Base-by-base conservation (phyloP, 2,329 filamentous ascomycete species). In the Neofusicoccum umdonicola region DNA sequence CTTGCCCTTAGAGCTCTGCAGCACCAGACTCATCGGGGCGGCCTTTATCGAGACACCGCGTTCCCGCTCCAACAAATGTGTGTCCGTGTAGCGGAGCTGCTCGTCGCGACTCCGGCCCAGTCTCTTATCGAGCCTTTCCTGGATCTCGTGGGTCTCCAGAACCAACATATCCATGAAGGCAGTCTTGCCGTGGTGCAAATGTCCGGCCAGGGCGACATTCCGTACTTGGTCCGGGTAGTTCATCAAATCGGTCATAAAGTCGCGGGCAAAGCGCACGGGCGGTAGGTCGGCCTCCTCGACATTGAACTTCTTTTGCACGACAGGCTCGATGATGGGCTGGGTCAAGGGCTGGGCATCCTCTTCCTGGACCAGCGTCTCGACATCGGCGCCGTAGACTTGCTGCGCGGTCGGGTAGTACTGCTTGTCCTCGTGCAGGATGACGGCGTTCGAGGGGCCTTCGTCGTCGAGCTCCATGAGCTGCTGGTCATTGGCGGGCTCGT, bases 381-480 rank as follows among this genome's bases (percentile, higher is more conserved):
- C 95, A 79, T 95, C 93, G 71, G 88, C 85, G 61, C 95, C 95
- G 76, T 98, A 99, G 47, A 97, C 89, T 78, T 99, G 95, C 74
- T 94, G 89, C 64, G 95, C 95, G n/a, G 93, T 97, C 35, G 95
- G 95, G 76, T 99, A 99, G 79, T 99, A 99, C 77, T 98, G 95
- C 79, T 99, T 99, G 81, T 99, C 95, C 83, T 99, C 95, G 80
- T 99, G 95, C 51, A 99, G 86, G 65, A 99, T 86, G n/a, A 99
- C 93, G 60, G 95, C 94, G 77, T 98, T 99, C 4, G 93, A 97
- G 3, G 94, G 91, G 13, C 91, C 93, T 56, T 93, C 90, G 77
- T 92, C 90, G 75, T 98, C 94, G 48, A 98, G 81, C 73, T 98
- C 92, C 94, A 99, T 98, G 71, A 95, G 81, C 79, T 97, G 91